These are phyloP conservation scores for Pseudotsuga menziesii DNA, from an alignment of 75 land plant species.

Conservation along the genomic window DNA sequence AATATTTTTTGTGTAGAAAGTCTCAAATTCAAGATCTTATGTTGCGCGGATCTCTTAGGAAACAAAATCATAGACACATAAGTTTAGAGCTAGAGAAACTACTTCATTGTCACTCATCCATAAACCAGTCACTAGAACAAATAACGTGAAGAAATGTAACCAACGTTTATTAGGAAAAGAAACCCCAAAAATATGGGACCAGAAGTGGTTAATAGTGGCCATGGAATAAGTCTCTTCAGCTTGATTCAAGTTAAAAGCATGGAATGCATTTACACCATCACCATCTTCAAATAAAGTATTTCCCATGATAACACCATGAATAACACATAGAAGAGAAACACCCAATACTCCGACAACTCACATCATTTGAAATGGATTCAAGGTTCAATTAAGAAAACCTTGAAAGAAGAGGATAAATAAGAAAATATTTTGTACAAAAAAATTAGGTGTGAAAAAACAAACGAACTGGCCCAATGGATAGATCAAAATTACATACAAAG, in stretches of 20 bases:
- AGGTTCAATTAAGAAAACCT: constrained; percentile 26
- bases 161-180: constrained; percentile 18
- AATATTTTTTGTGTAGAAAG: too few species aligned
- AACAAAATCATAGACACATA: too few species aligned
- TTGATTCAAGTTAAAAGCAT: constrained; percentile 2
- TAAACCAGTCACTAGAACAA: constrained; percentile 17
- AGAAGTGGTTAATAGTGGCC: constrained; percentile 12
- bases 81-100: not conserved
- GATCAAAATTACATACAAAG: constrained; percentile 1
- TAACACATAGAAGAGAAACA: too few species aligned
- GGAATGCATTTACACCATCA: not conserved
- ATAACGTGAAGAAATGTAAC: constrained; percentile 28
- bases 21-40: too few species aligned
- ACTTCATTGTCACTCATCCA: constrained; percentile 25
- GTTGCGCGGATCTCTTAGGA: too few species aligned
- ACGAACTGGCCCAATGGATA: constrained; percentile 12
- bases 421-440: constrained; percentile 15
- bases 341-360: constrained; percentile 17
- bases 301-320: not conserved
- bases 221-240: not conserved
- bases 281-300: constrained; percentile 28
- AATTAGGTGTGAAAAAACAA: constrained; percentile 26
- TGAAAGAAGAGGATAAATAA: constrained; percentile 23
- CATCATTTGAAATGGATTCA: constrained; percentile 11
- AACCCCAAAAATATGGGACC: constrained; percentile 14